Conservation (phyloP, 164 flowering plant genomes). For the Litsea cubeba region DNA sequence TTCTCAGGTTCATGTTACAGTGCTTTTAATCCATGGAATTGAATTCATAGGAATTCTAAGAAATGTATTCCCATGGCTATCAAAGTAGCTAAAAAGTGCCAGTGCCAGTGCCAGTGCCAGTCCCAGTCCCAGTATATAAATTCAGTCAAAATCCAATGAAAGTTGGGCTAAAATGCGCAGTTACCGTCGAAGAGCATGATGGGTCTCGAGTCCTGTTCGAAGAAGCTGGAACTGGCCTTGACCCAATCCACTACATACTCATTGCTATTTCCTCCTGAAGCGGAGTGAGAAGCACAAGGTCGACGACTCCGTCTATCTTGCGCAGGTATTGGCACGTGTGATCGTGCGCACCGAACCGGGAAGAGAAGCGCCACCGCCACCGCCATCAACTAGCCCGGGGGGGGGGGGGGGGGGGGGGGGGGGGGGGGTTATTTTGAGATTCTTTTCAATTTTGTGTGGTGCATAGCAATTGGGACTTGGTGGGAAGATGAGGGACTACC, state of each 20-base stretch:
- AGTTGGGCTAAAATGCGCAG: slow-evolving; percentile 3
- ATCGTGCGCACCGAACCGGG: slow-evolving; percentile 23
- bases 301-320: slow-evolving; percentile 8
- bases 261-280: slow-evolving; percentile 14
- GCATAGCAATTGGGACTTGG: too few species aligned
- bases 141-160: too few species aligned
- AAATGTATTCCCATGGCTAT: too few species aligned
- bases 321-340: slow-evolving; percentile 13
- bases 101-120: too few species aligned
- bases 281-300: slow-evolving; percentile 15
- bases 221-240: slow-evolving; percentile 61
- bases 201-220: slow-evolving; percentile 66
- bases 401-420: neutral
- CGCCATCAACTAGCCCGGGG: neutral
- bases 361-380: slow-evolving; percentile 1
- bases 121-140: too few species aligned
- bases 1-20: too few species aligned
- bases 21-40: too few species aligned
- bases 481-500: too few species aligned
- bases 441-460: too few species aligned
- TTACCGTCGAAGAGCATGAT: slow-evolving; percentile 87
- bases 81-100: too few species aligned
- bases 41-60: too few species aligned
- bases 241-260: slow-evolving; percentile 35
- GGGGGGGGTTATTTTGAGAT: neutral